These are phyloP conservation scores for Botrytis fabae DNA, from an alignment of 2,329 filamentous ascomycete species.

Conservation along the genomic window DNA sequence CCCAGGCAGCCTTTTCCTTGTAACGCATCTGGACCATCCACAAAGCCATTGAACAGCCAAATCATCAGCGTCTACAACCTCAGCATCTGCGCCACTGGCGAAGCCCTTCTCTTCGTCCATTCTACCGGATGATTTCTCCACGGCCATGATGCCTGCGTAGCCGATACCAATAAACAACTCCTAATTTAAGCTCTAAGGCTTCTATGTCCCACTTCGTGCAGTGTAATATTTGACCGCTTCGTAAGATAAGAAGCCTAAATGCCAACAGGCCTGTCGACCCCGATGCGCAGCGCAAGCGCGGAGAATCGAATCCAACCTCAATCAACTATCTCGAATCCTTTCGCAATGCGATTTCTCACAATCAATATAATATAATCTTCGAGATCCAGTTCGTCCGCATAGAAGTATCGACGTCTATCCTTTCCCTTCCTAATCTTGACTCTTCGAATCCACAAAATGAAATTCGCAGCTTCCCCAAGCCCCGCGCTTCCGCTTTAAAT, in stretches of 20 bases:
- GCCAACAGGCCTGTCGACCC: not conserved
- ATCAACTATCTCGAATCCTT: not conserved
- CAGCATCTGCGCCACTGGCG: not conserved
- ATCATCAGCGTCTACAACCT: not conserved
- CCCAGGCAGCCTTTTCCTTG: not conserved
- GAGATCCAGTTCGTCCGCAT: not conserved
- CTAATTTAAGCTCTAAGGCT: not conserved
- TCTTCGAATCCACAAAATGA: not conserved
- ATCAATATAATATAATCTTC: not conserved
- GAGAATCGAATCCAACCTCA: not conserved
- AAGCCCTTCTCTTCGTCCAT: conserved; percentile 20
- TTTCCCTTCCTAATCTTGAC: not conserved
- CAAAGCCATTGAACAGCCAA: not conserved
- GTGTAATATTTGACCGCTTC: not conserved
- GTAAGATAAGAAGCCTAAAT: not conserved
- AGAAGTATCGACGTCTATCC: not conserved
- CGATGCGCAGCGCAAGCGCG: not conserved
- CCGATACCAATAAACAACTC: not conserved
- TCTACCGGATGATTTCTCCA: not conserved
- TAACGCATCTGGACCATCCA: conserved; percentile 13
- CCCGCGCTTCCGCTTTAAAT: conserved; percentile 3
- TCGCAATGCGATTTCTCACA: not conserved
- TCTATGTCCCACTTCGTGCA: not conserved
- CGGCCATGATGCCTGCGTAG: not conserved
- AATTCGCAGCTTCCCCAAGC: not conserved